phyloP scores from a whole-genome alignment of 164 flowering plant species.

The Vitis riparia region DNA sequence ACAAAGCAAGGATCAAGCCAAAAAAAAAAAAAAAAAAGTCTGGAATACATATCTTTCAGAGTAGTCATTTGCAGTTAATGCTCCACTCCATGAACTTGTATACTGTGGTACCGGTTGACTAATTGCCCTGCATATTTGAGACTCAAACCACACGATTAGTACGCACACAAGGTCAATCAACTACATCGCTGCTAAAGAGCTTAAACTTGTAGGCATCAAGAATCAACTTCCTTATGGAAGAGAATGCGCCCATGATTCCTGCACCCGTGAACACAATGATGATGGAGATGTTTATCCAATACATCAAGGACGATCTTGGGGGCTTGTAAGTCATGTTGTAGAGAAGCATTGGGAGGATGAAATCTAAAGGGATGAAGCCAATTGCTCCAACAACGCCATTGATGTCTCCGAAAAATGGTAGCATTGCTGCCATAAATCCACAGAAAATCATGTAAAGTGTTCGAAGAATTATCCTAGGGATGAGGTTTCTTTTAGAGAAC shows the following conservation, averaged over 20 bases:
- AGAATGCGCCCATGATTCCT: constrained; percentile 83
- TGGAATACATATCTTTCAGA: too few relatives aligned
- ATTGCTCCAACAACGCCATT: constrained; percentile 83
- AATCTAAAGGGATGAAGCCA: constrained; percentile 95
- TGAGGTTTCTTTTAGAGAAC: constrained; percentile 77
- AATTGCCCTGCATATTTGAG: background rate
- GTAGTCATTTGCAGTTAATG: too few relatives aligned
- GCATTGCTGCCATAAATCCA: constrained; percentile 93
- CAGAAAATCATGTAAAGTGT: constrained; percentile 70
- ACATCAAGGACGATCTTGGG: constrained; percentile 45
- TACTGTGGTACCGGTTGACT: background rate
- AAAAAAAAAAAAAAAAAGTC: too few relatives aligned
- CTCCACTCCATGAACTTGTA: too few relatives aligned
- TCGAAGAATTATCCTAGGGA: constrained; percentile 82
- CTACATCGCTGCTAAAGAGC: constrained; percentile 75
- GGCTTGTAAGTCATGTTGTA: constrained; percentile 91
- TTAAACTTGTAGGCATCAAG: constrained; percentile 82
- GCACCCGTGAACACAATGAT: constrained; percentile 68
- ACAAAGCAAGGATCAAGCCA: too few relatives aligned
- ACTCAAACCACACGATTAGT: background rate
- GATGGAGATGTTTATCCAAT: constrained; percentile 68
- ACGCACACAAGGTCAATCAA: constrained; percentile 32
- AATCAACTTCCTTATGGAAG: constrained; percentile 71
- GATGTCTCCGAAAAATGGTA: constrained; percentile 98
- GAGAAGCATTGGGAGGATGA: constrained; percentile 89